Conservation (phyloP, 2,329 filamentous ascomycete genomes). For the Mycogone perniciosa region DNA sequence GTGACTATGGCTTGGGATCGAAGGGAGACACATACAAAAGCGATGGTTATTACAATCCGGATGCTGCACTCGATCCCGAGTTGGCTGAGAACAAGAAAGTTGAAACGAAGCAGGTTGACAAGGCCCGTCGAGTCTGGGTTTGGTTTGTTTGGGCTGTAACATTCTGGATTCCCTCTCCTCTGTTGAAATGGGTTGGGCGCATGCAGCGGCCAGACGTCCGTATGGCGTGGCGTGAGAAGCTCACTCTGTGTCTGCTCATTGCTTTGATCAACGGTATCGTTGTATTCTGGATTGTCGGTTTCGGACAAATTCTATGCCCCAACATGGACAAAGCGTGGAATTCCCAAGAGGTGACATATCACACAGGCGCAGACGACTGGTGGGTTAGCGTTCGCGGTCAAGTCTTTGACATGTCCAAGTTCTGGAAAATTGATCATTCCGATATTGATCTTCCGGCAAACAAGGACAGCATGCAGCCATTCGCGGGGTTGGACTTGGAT, state of each 20-base stretch:
- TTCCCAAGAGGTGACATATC: slow-evolving; percentile 58
- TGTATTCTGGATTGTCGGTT: slow-evolving; percentile 86
- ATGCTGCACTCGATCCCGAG: slow-evolving; percentile 69
- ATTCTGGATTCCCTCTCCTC: slow-evolving; percentile 87
- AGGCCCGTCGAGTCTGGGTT: slow-evolving; percentile 70
- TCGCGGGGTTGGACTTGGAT: slow-evolving; percentile 74
- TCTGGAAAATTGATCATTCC: slow-evolving; percentile 80
- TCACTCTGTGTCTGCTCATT: slow-evolving; percentile 77
- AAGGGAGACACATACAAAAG: slow-evolving; percentile 78
- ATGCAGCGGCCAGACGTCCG: slow-evolving; percentile 98
- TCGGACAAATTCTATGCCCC: slow-evolving; percentile 81
- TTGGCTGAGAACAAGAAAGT: slow-evolving; percentile 71
- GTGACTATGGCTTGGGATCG: slow-evolving; percentile 81
- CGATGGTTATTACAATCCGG: slow-evolving; percentile 66
- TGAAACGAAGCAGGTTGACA: slow-evolving; percentile 59
- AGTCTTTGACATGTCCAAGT: slow-evolving; percentile 88
- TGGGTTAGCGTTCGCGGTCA: slow-evolving; percentile 82
- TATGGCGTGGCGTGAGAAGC: slow-evolving; percentile 94
- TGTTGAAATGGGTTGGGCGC: slow-evolving; percentile 73
- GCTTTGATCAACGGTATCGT: slow-evolving; percentile 72
- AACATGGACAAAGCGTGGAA: slow-evolving; percentile 89
- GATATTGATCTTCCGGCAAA: slow-evolving; percentile 59
- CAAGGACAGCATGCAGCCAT: slow-evolving; percentile 61
- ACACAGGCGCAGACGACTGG: slow-evolving; percentile 69
- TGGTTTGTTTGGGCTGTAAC: slow-evolving; percentile 77